Evolutionary conservation across 1,284 basidiomycete genomes (phyloP).

Genomic region (Ustilago tritici): DNA sequence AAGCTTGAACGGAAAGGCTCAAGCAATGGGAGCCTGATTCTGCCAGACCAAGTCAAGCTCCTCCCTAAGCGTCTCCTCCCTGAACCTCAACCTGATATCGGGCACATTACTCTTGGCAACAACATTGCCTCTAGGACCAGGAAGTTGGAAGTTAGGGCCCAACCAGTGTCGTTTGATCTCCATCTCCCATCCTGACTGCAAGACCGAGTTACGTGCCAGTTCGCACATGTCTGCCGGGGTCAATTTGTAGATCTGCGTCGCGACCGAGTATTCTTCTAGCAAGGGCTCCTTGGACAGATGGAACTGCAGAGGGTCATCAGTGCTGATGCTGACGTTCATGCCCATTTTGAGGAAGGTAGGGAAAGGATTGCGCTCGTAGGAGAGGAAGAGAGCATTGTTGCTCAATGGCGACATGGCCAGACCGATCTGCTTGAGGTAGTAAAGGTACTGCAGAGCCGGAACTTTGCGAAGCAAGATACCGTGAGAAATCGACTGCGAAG

Average conservation of each 20-base stretch:
- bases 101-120: slow-evolving; percentile 85
- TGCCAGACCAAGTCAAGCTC: slow-evolving; percentile 73
- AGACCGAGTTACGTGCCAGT: slow-evolving; percentile 93
- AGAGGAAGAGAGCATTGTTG: slow-evolving; percentile 97
- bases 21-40: slow-evolving; percentile 24
- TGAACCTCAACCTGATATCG: slow-evolving; percentile 85
- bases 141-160: slow-evolving; percentile 81
- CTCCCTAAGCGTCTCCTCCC: slow-evolving; percentile 88
- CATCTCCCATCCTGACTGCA: slow-evolving; percentile 99
- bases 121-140: slow-evolving; percentile 66
- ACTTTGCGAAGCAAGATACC: slow-evolving; percentile 97
- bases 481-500: slow-evolving; percentile 97
- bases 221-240: slow-evolving; percentile 76
- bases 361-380: slow-evolving; percentile 96
- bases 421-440: slow-evolving; percentile 75
- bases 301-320: slow-evolving; percentile 82
- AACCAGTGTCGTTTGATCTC: slow-evolving; percentile 93
- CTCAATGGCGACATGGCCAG: slow-evolving; percentile 97
- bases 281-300: slow-evolving; percentile 78
- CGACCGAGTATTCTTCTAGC: slow-evolving; percentile 97
- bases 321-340: slow-evolving; percentile 94
- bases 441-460: slow-evolving; percentile 80
- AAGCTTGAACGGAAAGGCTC: not conserved
- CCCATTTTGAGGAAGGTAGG: slow-evolving; percentile 97
- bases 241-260: slow-evolving; percentile 75